phyloP scores from a whole-genome alignment of 495 filamentous ascomycete species.

The Aspergillus incahuasiensis region DNA sequence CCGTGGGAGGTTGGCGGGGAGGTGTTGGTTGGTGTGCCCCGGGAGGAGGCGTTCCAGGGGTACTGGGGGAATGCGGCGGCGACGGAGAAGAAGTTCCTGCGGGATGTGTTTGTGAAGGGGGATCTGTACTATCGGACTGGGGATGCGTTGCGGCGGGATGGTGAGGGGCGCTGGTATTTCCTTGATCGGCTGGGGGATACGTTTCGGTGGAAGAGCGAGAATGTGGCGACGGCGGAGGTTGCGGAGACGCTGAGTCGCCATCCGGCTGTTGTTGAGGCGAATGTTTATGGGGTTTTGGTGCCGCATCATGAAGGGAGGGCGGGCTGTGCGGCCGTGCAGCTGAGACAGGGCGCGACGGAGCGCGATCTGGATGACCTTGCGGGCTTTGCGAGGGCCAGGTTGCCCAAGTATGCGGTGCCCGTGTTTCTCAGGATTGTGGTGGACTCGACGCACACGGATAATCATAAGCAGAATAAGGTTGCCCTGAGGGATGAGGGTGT shows the following conservation, averaged over 20 bases:
- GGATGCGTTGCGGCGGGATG: slow-evolving; percentile 60
- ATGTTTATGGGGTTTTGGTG: slow-evolving; percentile 71
- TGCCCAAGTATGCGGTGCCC: slow-evolving; percentile 75
- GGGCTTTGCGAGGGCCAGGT: slow-evolving; percentile 45
- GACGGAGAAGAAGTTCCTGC: slow-evolving; percentile 62
- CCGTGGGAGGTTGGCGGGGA: slow-evolving; percentile 68
- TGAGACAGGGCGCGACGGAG: slow-evolving; percentile 31
- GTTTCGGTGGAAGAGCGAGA: slow-evolving; percentile 81
- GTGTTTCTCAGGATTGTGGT: slow-evolving; percentile 64
- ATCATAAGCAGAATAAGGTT: slow-evolving; percentile 82
- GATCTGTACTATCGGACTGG: slow-evolving; percentile 74
- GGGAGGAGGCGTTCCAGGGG: slow-evolving; percentile 57
- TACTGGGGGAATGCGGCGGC: slow-evolving; percentile 66
- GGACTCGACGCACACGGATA: slow-evolving; percentile 62
- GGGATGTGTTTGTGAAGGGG: slow-evolving; percentile 67
- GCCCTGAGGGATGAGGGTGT: slow-evolving; percentile 67
- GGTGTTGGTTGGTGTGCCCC: slow-evolving; percentile 63
- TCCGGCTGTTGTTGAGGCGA: slow-evolving; percentile 67
- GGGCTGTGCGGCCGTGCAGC: slow-evolving; percentile 58
- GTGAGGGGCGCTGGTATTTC: slow-evolving; percentile 75
- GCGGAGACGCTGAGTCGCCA: slow-evolving; percentile 60
- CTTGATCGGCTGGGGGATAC: slow-evolving; percentile 74
- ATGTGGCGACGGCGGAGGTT: slow-evolving; percentile 74
- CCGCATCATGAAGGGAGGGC: slow-evolving; percentile 69
- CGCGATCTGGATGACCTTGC: slow-evolving; percentile 51